Evolutionary conservation across 208 protist genomes (phyloP), one percentile per base, ranked within the genome.

Genomic region (Balamuthia mandrillaris): DNA sequence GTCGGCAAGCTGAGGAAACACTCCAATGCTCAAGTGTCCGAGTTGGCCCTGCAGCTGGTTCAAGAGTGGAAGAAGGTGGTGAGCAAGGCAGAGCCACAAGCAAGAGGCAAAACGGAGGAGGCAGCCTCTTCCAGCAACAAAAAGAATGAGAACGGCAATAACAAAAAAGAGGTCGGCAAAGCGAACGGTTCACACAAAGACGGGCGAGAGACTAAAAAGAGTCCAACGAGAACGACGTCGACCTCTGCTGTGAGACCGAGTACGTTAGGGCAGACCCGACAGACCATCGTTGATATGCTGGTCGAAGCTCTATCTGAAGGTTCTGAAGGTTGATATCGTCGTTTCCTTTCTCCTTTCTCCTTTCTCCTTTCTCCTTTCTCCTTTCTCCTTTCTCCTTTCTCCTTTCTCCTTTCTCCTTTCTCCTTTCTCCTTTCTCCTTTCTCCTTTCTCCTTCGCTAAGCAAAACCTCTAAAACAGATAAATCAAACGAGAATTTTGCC

Each of bases 1-100:
- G 74, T 81, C 18, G 74, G 74, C 42, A 81, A 81, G 42, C 35
- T 81, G 2, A 58, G 74, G 39, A 81, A 81, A 29, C 74, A 81
- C 42, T n/a, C 24, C 4, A 54, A 81, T 29, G 41, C 2, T n/a
- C 33, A 27, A 27, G 6, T 66, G 27, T 27, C 58, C 2, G 58
- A 3, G 31, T 27, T 42, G 18, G 58, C 58, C 24, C 18, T n/a
- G 18, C 39, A 66, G 45, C 24, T 81, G 42, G 39, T 78, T 14
- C 31, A 24, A 2, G 49, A 78, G 37, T 60, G 51, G 51, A 78
- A 52, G 51, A 78, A 49, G 29, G 18, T 39, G 1, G 51, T 81
- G 42, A 44, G 41, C 37, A 42, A 58, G 7, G 41, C n/a, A 61
- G 49, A 27, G 31, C 58, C 58, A 6, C 24, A 3, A 2, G 49